Evolutionary conservation across 768 basidiomycete genomes (phyloP), one percentile per base, ranked within the genome.

Genomic region (Amanita polypyramis): DNA sequence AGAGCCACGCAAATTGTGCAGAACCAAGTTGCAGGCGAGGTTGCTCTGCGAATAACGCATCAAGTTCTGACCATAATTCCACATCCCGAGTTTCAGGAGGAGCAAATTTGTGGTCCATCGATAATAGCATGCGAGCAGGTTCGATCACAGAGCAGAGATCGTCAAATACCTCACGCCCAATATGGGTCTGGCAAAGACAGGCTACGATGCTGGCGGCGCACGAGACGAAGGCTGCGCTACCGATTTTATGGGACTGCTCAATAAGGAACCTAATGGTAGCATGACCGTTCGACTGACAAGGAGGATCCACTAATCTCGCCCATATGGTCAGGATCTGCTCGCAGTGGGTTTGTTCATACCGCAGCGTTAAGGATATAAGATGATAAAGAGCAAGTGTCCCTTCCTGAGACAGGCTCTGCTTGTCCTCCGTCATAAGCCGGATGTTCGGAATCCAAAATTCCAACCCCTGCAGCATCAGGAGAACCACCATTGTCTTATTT

Each of bases 1-100:
- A 92, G 7, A 95, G 70, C 66, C 92, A 77, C 1, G 93, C 91
- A 58, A 88, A 88, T 58, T 95, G 92, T 11, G 88, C 89, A 0
- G 87, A 79, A 12, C 87, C 86, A 43, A 95, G 68, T 2, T 77
- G 68, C 40, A 85, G 66, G 27, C 82, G 69, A 9, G 86, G 83
- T 52, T 83, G 76, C 50, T 80, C 80, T 1, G 75, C 78, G 60
- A 87, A 92, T 33, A 90, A 60, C 8, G 79, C 75, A 54, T 85
- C 85, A 15, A 93, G 74, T 55, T 88, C 82, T 12, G 83, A 80
- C 84, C 86, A 85, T 6, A 89, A 61, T 49, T 83, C 83, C 60
- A 84, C 70, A 46, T 87, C 85, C 40, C 77, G 76, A 23, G 77
- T 73, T 49, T 72, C 74, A 15, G 80, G 84, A 38, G 74, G 73